Evolutionary conservation across 495 filamentous ascomycete genomes (phyloP), one percentile per base, ranked within the genome.

Genomic region (Talaromyces wortmannii): DNA sequence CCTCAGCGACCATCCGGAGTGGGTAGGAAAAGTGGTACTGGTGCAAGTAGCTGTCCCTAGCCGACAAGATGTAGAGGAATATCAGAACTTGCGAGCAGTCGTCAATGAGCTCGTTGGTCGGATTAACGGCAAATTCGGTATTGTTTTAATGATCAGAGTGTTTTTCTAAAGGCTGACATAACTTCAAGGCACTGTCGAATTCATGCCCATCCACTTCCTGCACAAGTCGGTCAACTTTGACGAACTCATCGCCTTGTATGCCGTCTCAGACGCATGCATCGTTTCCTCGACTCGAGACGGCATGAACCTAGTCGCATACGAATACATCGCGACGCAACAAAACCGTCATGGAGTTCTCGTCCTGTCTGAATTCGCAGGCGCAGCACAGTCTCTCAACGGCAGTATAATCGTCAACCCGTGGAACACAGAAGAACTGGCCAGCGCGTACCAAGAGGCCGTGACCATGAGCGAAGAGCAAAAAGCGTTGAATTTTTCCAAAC

Each of bases 251-350:
- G 89, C 90, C 2, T 76, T 95, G 4, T 95, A 95, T 59, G 85
- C 90, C 31, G 82, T 92, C 45, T 90, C 86, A 15, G 90, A 94
- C 64, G 88, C 88, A 45, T 95, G 90, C 65, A 76, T 95, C 13
- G 89, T 95, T 48, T 88, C 86, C 17, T 94, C 90, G 3, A 94
- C 90, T 2, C 78, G 90, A 18, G 90, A 95, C 63, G 90, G 90
- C 57, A 94, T 95, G 90, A 95, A 95, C 66, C 80, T 95, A 7
- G 90, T 95, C 33, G 90, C 88, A 40, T 95, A 90, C 72, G 90
- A 95, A 69, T 95, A 95, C 70, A 91, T 95, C 53, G 90, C 90
- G 6, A 88, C 84, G 15, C 90, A 95, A 62, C 74, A 87, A 58
- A 80, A 88, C 60, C 80, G 86, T 7, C 87, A 92, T 62, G 90